Percentiles rank a stretch among this genome's conserved stretches.
Conservation (phyloP, 2,329 filamentous ascomycete species). For the Gyromitra esculenta region DNA sequence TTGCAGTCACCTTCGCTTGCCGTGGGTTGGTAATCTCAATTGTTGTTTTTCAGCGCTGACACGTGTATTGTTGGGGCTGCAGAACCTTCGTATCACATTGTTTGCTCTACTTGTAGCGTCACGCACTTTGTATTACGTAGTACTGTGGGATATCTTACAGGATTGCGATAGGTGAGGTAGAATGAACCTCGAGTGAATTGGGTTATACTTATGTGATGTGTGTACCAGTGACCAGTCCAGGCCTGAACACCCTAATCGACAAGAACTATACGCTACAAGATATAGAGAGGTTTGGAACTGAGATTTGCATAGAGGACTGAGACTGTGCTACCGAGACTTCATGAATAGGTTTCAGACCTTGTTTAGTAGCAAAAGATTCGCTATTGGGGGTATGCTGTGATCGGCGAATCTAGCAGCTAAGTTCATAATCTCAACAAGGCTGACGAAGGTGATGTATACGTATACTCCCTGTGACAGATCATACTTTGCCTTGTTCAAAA, state of each 20-base stretch:
- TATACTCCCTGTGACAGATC: not conserved
- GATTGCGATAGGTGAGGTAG: not conserved
- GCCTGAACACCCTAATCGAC: no score
- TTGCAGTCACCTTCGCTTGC: not conserved
- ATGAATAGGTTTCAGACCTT: no score
- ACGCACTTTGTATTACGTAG: constrained; percentile 7
- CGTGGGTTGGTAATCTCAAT: not conserved
- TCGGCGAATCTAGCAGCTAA: not conserved
- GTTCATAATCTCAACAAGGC: not conserved
- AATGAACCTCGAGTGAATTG: not conserved
- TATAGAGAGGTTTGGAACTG: no score
- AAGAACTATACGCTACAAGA: no score
- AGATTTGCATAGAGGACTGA: no score
- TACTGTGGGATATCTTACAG: no score
- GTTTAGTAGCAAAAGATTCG: no score
- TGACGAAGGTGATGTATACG: not conserved
- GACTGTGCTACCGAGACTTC: no score
- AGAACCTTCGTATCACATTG: not conserved
- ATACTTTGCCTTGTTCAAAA: not conserved
- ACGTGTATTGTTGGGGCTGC: not conserved
- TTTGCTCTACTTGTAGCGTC: not conserved
- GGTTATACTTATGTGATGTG: not conserved
- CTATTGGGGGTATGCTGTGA: no score
- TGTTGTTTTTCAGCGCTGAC: not conserved
- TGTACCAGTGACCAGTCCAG: no score